Evolutionary conservation across 345 rosid species (phyloP).

Genomic region (Odontarrhena argentea): DNA sequence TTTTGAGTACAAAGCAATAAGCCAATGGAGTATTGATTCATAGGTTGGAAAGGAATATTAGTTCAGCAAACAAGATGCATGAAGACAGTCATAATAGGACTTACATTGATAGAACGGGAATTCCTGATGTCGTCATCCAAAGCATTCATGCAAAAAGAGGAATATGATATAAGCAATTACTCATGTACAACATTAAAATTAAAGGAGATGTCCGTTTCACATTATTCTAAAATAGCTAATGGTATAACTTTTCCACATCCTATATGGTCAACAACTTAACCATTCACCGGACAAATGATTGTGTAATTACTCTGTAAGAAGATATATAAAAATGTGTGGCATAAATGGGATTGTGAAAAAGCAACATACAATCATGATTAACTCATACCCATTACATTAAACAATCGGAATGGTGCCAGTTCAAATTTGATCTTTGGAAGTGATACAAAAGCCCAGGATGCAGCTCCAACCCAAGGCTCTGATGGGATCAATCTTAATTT

Average conservation of each 20-base stretch:
- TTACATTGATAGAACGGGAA: slow-evolving; percentile 96
- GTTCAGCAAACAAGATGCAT: slow-evolving; percentile 26
- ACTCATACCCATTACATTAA: slow-evolving; percentile 91
- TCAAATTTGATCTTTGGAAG: slow-evolving; percentile 96
- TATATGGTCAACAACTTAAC: slow-evolving; percentile 12
- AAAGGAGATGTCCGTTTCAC: slow-evolving; percentile 13
- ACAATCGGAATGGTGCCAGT: slow-evolving; percentile 87
- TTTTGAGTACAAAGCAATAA: slow-evolving; percentile 9
- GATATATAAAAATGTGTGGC: not conserved
- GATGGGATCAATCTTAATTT: slow-evolving; percentile 86
- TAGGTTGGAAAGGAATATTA: slow-evolving; percentile 15
- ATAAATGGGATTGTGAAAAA: slow-evolving; percentile 22
- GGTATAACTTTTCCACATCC: slow-evolving; percentile 15
- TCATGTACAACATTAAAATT: slow-evolving; percentile 10
- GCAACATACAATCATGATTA: slow-evolving; percentile 10
- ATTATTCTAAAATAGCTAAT: slow-evolving; percentile 1
- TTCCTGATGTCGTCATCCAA: slow-evolving; percentile 68
- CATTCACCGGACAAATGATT: not conserved
- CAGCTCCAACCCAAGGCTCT: slow-evolving; percentile 96
- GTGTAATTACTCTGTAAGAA: slow-evolving; percentile 2
- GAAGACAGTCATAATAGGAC: slow-evolving; percentile 43
- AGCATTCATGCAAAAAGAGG: slow-evolving; percentile 46
- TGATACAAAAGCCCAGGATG: slow-evolving; percentile 93
- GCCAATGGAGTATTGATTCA: slow-evolving; percentile 26
- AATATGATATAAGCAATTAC: slow-evolving; percentile 31